Evolutionary conservation across 2,329 filamentous ascomycete genomes (phyloP).

Genomic region (Botrytis fabae): DNA sequence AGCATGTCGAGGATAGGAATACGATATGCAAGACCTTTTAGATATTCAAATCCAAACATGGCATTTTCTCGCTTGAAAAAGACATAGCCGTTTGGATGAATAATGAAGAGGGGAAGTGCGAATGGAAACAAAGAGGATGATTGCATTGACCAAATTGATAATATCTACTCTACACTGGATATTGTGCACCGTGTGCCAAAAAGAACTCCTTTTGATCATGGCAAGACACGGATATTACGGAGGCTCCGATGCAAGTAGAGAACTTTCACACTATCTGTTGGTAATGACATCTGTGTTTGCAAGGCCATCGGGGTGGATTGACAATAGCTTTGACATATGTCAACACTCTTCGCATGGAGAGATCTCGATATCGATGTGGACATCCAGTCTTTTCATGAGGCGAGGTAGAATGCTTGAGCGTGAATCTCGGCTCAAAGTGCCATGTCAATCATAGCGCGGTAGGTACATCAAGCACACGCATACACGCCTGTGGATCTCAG

Average conservation of each 20-base stretch:
- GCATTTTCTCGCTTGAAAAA: too few relatives aligned
- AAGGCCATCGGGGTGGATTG: neutral
- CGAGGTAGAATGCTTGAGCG: neutral
- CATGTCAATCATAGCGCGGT: neutral
- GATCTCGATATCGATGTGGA: neutral
- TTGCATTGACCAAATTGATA: constrained; percentile 22
- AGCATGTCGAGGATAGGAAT: neutral
- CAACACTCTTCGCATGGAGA: neutral
- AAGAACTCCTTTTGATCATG: constrained; percentile 16
- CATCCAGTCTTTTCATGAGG: neutral
- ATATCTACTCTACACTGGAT: neutral
- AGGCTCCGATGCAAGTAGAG: constrained; percentile 1
- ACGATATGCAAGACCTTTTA: neutral
- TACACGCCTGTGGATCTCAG: neutral
- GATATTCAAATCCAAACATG: too few relatives aligned
- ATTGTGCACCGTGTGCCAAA: neutral
- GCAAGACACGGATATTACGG: neutral
- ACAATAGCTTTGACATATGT: neutral
- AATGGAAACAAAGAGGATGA: constrained; percentile 25
- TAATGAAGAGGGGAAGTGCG: constrained; percentile 24
- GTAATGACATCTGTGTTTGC: neutral
- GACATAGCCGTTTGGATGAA: neutral
- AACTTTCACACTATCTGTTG: constrained; percentile 7
- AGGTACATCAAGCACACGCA: neutral
- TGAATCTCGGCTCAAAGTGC: neutral